These are phyloP conservation scores for Wickerhamiella brachini DNA, from an alignment of 805 yeast genomes.

Conservation along the genomic window DNA sequence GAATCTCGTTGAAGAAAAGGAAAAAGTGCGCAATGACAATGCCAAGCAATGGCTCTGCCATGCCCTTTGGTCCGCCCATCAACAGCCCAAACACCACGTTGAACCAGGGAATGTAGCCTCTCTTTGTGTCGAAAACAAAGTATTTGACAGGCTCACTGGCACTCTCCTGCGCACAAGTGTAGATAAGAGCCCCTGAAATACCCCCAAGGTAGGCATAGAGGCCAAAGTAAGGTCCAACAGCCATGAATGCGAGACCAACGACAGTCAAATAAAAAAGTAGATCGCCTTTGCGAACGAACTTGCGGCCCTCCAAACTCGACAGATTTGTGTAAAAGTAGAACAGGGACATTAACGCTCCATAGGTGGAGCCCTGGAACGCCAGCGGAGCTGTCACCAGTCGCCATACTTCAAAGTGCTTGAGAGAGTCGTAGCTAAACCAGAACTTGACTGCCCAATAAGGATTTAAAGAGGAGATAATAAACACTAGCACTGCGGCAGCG, in stretches of 20 bases:
- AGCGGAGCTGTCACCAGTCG: slow-evolving; percentile 10
- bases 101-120: slow-evolving; percentile 23
- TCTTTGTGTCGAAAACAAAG: slow-evolving; percentile 21
- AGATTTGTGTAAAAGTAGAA: slow-evolving; percentile 5
- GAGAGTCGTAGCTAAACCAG: slow-evolving; percentile 9
- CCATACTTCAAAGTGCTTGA: slow-evolving; percentile 10
- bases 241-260: slow-evolving; percentile 9
- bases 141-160: slow-evolving; percentile 20
- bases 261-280: slow-evolving; percentile 15
- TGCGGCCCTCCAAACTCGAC: slow-evolving; percentile 6
- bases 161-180: slow-evolving; percentile 28
- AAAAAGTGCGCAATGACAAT: slow-evolving; percentile 23
- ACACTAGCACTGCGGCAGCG: slow-evolving; percentile 1
- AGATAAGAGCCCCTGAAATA: slow-evolving; percentile 23
- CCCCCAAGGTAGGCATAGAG: slow-evolving; percentile 18
- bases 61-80: slow-evolving; percentile 18
- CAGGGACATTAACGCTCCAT: slow-evolving; percentile 7
- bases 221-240: slow-evolving; percentile 12
- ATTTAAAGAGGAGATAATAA: slow-evolving; percentile 1
- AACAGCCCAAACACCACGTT: slow-evolving; percentile 20
- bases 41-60: slow-evolving; percentile 20
- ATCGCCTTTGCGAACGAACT: slow-evolving; percentile 4
- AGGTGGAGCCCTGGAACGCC: slow-evolving; percentile 1
- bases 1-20: slow-evolving; percentile 19
- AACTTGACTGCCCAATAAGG: slow-evolving; percentile 6